Base-by-base conservation (phyloP, 495 filamentous ascomycete genomes). In the Neurospora terricola region DNA sequence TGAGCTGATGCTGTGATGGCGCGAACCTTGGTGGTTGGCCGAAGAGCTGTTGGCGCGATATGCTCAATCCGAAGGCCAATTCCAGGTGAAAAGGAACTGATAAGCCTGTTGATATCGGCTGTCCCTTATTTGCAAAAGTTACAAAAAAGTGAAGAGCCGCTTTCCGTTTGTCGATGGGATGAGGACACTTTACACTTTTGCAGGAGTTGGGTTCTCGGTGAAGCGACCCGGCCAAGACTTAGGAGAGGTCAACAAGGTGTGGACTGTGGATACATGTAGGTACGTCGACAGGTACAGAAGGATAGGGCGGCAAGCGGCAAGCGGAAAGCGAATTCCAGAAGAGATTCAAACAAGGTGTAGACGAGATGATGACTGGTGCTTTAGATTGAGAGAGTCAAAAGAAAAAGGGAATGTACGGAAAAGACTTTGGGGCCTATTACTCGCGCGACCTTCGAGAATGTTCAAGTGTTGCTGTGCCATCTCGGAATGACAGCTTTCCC, bases 211-310 rank as follows among this genome's bases (percentile, higher is more conserved):
- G 54, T 30, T 34, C 54, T 30, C 54, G 54, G 54, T 66, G 54
- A 66, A 66, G 54, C 54, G 23, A 27, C 54, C 54, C 27, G 54
- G 54, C 54, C 54, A 36, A 71, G 38, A 43, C 23, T 23, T 11
- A 66, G 23, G 54, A 66, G 54, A 71, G 42, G 69, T 71, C 69
- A 71, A 54, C 36, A 66, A 66, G 54, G 54, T 66, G 54, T 66
- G 54, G 27, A 66, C 5, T 66, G 54, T 66, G 54, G 54, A 66
- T 34, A 66, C 54, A 34, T 23, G 48, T 66, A 66, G n/a, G n/a
- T n/a, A n/a, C 23, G 48, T 62, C 48, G 48, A 66, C 27, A 62
- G 14, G 27, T 27, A 54, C 45, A 59, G 21, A 23, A 23, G 21
- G 21, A 23, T 23, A 62, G 23, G 23, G 23, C 23, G 54, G 54